Conservation (phyloP, 1,284 basidiomycete genomes). For the Malassezia arunalokei region DNA sequence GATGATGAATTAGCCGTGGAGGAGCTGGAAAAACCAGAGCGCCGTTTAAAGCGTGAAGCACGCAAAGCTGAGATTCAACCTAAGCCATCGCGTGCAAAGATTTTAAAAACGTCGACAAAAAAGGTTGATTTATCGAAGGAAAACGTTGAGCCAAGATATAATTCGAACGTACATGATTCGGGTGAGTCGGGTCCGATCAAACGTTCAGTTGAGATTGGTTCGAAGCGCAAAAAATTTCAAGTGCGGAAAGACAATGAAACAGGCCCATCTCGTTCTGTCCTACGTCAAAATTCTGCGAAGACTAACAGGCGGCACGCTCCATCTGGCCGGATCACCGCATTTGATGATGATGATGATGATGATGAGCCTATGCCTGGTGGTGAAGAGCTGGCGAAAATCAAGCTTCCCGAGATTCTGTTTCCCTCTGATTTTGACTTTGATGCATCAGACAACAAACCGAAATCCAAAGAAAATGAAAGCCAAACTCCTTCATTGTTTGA, state of each 20-base stretch:
- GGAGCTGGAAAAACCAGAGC: neutral
- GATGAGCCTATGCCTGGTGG: neutral
- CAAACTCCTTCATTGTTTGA: neutral
- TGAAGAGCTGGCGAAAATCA: conserved; percentile 40
- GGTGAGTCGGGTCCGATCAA: neutral
- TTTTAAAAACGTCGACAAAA: neutral
- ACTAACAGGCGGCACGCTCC: conserved; percentile 30
- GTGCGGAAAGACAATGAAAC: conserved; percentile 20
- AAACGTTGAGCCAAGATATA: no score
- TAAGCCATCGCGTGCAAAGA: conserved; percentile 8
- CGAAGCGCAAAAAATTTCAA: conserved; percentile 27
- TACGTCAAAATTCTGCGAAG: conserved; percentile 38
- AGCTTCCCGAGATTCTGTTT: conserved; percentile 35
- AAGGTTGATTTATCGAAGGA: neutral
- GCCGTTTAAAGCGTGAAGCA: neutral
- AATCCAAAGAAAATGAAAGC: no score
- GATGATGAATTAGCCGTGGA: neutral
- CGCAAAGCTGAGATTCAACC: neutral
- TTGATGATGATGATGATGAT: conserved; percentile 33
- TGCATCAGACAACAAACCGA: neutral
- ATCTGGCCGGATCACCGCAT: conserved; percentile 35
- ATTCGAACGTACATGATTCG: no score
- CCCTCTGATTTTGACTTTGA: conserved; percentile 36
- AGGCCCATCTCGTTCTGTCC: conserved; percentile 24
- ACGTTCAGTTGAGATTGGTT: conserved; percentile 9